Evolutionary conservation across 2,329 filamentous ascomycete species (phyloP), one percentile per base, ranked within the genome.

Genomic region (Nigrospora oryzae): DNA sequence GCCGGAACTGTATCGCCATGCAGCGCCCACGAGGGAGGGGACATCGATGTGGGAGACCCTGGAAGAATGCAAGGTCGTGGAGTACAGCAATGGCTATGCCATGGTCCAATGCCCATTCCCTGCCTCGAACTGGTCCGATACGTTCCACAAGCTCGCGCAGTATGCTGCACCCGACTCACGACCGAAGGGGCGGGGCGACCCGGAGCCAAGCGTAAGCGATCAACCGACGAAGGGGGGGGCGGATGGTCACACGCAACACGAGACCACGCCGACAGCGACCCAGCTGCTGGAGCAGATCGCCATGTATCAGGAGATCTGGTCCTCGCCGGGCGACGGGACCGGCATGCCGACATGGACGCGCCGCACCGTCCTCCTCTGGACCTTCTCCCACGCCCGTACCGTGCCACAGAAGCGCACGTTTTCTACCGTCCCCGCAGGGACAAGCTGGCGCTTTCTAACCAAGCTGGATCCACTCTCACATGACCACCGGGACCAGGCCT

Each of bases 271-370:
- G 17, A 54, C 46, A 15, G 59, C 59, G 17, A 74, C 74, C 54
- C 75, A 81, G 37, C 67, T 81, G 46, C 70, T 83, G 42, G 68
- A 73, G 51, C 74, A 75, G 58, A 77, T 82, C 39, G 77, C 77
- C 57, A 83, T 83, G 80, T 79, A 81, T 58, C 80, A 84, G 58
- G 80, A 83, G 64, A 69, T 83, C 33, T 81, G 74, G 71, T 82
- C 77, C 4, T 63, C 67, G 13, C 61, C 74, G 5, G 71, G 71
- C 6, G 67, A 69, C 19, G 46, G 51, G 35, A 41, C 38, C 40
- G 44, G 45, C 37, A 52, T 50, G 48, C 54, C 43, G 59, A 45
- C 53, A 5, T 83, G 77, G 75, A 71, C 67, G 11, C 73, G 77
- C n/a, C 74, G 79, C 42, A 73, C 69, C 32, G 73, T 83, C 46